These are phyloP conservation scores for Mangifera indica DNA, from an alignment of 345 rosid genomes.

Conservation along the genomic window DNA sequence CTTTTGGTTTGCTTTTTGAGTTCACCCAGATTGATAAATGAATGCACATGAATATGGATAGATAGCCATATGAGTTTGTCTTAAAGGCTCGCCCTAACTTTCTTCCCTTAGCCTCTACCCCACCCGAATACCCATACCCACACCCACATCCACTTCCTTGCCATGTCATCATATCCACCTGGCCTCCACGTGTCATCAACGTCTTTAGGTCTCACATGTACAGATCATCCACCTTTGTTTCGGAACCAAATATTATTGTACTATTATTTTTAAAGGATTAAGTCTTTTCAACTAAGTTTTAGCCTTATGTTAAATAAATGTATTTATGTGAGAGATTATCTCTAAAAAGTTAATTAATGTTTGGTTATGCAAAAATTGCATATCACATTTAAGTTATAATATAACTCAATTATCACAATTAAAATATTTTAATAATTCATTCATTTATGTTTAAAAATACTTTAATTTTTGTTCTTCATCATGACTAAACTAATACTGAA, in stretches of 20 bases:
- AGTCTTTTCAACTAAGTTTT: too few relatives aligned
- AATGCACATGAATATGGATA: conserved; percentile 45
- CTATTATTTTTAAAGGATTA: background rate
- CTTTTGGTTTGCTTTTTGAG: conserved; percentile 40
- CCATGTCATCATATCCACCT: conserved; percentile 18
- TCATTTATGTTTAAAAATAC: too few relatives aligned
- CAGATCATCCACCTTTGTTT: conserved; percentile 26
- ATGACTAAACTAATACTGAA: too few relatives aligned
- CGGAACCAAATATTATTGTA: background rate
- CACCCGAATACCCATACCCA: background rate
- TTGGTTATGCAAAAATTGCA: too few relatives aligned
- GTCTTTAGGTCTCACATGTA: conserved; percentile 17
- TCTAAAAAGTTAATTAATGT: too few relatives aligned
- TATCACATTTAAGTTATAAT: too few relatives aligned
- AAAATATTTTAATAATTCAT: too few relatives aligned
- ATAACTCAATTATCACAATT: too few relatives aligned
- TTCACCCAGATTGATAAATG: conserved; percentile 27
- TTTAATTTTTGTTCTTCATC: too few relatives aligned
- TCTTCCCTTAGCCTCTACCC: conserved; percentile 17
- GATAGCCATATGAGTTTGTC: conserved; percentile 27
- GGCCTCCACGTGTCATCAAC: background rate
- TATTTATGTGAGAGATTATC: background rate
- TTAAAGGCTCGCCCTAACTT: conserved; percentile 29
- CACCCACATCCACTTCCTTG: background rate
- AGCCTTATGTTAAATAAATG: too few relatives aligned